Percentiles rank a stretch among this genome's conserved stretches.
phyloP scores from a whole-genome alignment of 352 stramenopile species.

The Phytophthora macrochlamydospora region DNA sequence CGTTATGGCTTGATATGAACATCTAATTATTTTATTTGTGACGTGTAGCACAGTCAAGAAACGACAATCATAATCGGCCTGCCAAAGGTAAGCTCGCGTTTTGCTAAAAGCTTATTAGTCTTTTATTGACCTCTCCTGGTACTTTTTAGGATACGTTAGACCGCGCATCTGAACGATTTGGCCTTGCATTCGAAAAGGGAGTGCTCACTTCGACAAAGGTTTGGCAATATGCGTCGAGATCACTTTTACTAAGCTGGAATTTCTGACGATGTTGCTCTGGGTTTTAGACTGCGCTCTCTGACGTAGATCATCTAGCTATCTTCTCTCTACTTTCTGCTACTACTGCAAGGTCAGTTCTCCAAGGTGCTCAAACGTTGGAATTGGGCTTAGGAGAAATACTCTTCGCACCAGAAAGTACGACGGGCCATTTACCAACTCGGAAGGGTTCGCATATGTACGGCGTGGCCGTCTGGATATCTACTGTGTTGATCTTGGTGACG shows the following conservation, averaged over 20 bases:
- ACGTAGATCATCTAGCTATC: conserved; percentile 44
- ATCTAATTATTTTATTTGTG: not conserved
- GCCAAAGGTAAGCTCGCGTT: conserved; percentile 17
- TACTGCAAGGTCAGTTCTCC: conserved; percentile 31
- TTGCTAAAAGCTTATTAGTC: not conserved
- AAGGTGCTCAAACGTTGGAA: conserved; percentile 26
- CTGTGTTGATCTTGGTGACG: conserved; percentile 31
- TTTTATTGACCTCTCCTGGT: not conserved
- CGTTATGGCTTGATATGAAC: not conserved
- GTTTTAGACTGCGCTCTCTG: conserved; percentile 33
- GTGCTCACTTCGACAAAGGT: conserved; percentile 22
- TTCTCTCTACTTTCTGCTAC: conserved; percentile 50
- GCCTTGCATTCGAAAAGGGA: conserved; percentile 34
- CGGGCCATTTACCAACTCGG: conserved; percentile 1
- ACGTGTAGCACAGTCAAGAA: conserved; percentile 26
- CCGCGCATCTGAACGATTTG: conserved; percentile 30
- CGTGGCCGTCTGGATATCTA: conserved; percentile 53
- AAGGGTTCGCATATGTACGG: conserved; percentile 42
- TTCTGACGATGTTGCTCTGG: not conserved
- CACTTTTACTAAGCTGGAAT: too few species aligned
- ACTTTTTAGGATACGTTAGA: conserved; percentile 29
- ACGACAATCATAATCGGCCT: conserved; percentile 26
- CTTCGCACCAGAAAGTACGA: conserved; percentile 6
- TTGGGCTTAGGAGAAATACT: conserved; percentile 26
- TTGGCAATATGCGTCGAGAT: not conserved